phyloP scores from a whole-genome alignment of 345 rosid species.

The Acer yangbiense region DNA sequence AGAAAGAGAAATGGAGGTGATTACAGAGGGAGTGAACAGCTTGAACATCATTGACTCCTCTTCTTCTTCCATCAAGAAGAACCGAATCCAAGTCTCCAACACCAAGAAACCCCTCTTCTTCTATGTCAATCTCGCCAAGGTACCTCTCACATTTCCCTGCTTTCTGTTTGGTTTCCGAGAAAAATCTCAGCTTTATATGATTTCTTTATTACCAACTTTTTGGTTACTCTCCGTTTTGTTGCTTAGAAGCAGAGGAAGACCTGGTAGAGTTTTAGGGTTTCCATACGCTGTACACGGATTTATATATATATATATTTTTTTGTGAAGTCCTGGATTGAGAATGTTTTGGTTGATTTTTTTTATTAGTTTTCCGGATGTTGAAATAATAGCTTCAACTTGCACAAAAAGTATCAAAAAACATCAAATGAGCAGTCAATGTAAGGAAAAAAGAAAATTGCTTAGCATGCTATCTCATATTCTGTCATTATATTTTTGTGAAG shows the following conservation, averaged over 20 bases:
- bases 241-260: background rate
- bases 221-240: no score
- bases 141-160: background rate
- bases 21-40: conserved; percentile 34
- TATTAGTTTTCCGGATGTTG: no score
- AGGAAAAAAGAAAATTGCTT: no score
- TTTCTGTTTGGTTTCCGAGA: background rate
- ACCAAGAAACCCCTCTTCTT: conserved; percentile 74
- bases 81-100: conserved; percentile 74
- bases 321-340: no score
- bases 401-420: no score
- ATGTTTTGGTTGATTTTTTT: no score
- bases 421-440: no score
- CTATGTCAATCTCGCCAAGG: conserved; percentile 85
- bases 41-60: conserved; percentile 36
- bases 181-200: background rate
- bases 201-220: background rate
- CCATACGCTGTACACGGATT: no score
- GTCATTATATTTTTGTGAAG: no score
- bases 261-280: background rate
- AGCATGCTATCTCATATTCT: no score
- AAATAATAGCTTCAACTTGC: no score
- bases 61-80: conserved; percentile 46
- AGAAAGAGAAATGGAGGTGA: conserved; percentile 28
- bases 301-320: no score